These are phyloP conservation scores for Calocera cornea DNA, from an alignment of 768 basidiomycete genomes.

Conservation along the genomic window DNA sequence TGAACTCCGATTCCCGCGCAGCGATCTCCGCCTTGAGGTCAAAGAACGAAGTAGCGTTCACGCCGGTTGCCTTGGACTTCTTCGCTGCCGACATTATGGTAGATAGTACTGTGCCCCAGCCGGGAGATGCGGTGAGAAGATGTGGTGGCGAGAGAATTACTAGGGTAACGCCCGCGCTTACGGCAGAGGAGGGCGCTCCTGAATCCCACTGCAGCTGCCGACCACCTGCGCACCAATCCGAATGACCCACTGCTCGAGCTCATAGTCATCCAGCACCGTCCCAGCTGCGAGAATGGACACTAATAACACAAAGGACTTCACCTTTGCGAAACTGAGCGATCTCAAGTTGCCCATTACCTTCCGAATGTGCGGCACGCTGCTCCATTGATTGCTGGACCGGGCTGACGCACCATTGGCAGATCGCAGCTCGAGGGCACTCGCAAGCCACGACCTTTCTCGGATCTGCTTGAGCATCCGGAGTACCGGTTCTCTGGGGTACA, in stretches of 20 bases:
- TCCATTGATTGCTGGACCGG: neutral
- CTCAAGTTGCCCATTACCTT: slow-evolving; percentile 78
- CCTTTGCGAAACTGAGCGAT: slow-evolving; percentile 81
- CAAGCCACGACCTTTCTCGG: slow-evolving; percentile 55
- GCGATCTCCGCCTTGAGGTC: slow-evolving; percentile 54
- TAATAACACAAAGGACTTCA: slow-evolving; percentile 66
- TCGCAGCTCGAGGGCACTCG: slow-evolving; percentile 77
- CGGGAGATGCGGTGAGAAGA: neutral
- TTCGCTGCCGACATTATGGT: slow-evolving; percentile 1
- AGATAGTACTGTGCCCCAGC: too few species aligned
- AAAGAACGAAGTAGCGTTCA: slow-evolving; percentile 42
- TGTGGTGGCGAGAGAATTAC: neutral
- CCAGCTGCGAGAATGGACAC: neutral
- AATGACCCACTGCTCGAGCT: neutral
- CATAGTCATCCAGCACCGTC: neutral
- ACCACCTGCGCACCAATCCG: neutral
- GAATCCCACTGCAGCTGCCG: neutral
- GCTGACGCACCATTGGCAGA: slow-evolving; percentile 26
- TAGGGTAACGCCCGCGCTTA: neutral
- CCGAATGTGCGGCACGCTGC: slow-evolving; percentile 44
- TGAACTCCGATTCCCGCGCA: slow-evolving; percentile 45
- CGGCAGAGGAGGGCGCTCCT: neutral
- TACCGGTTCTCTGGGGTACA: slow-evolving; percentile 72
- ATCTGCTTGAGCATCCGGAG: slow-evolving; percentile 72
- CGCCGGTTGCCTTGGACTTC: neutral